These are phyloP conservation scores for Lasiodiplodia gonubiensis DNA, from an alignment of 2,329 filamentous ascomycete genomes.

Conservation along the genomic window DNA sequence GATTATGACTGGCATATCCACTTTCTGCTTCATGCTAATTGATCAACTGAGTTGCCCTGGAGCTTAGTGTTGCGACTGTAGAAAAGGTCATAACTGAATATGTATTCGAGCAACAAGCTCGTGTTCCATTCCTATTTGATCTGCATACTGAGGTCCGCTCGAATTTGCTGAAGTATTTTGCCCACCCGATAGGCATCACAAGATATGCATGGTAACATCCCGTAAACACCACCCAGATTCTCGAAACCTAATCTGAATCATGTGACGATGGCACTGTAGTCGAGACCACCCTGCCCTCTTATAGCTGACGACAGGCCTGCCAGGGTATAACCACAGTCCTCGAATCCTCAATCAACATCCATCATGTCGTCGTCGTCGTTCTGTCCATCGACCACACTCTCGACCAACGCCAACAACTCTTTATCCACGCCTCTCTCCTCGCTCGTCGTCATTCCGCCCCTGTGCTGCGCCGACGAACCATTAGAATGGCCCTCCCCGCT, in stretches of 20 bases:
- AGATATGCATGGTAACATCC: not conserved
- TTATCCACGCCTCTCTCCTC: constrained; percentile 2
- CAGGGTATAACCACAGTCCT: not conserved
- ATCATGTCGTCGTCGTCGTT: not conserved
- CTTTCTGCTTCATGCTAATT: not conserved
- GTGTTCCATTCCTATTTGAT: not conserved
- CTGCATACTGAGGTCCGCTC: not conserved
- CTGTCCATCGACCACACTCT: constrained; percentile 2
- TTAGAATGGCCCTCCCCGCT: too few species aligned
- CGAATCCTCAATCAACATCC: not conserved
- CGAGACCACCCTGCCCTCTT: not conserved
- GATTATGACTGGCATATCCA: not conserved
- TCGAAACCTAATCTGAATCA: not conserved
- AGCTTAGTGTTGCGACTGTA: not conserved
- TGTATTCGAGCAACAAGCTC: not conserved
- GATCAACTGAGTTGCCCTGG: not conserved
- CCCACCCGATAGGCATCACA: not conserved
- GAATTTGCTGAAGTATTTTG: not conserved
- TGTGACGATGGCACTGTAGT: not conserved
- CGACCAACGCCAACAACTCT: constrained; percentile 21
- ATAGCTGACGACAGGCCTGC: not conserved
- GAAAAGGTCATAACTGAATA: not conserved
- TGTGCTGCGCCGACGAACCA: not conserved
- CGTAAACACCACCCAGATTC: not conserved
- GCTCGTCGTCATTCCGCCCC: constrained; percentile 1